Evolutionary conservation across 2,329 filamentous ascomycete genomes (phyloP), one percentile per base, ranked within the genome.

Genomic region (Cordyceps sp.): DNA sequence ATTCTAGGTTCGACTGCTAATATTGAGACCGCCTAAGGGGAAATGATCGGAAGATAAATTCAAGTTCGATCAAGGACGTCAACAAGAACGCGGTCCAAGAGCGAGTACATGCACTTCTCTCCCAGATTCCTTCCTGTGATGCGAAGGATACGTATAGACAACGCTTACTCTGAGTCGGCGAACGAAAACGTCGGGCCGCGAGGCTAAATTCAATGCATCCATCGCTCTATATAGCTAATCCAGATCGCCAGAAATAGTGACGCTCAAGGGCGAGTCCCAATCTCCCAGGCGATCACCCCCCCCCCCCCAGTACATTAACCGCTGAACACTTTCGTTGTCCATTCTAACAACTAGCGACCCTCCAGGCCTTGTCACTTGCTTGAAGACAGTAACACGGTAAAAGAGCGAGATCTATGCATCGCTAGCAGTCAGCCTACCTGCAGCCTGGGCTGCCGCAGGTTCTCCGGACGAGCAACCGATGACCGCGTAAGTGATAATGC

Each of bases 381-480:
- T 13, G 9, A 13, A 24, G 22, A 24, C 22, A 13, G n/a, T 10
- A 6, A 12, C 24, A 8, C 24, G 24, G 24, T 25, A 25, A n/a
- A 13, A 25, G 12, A n/a, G 13, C 13, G 24, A 25, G 7, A 25
- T 4, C 7, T n/a, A n/a, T 4, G 24, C 24, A n/a, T 25, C 24
- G 7, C 13, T 25, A 6, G 24, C 10, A 4, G 24, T 25, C 12
- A 25, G 4, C 8, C 24, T 25, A 4, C n/a, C n/a, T 16, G 53
- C 46, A 3, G 57, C 49, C 36, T 59, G 64, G 0, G 61, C 61
- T 10, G 61, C 60, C 4, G 47, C 58, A 23, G 64, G 63, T 34
- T 66, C 62, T 6, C 62, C 62, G 20, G 46, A 53, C 0, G 58
- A 62, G 36, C 66, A 61, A 0, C 62, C 58, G 1, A 50, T 43